Conservation (phyloP, 2,329 filamentous ascomycete genomes). For the Fusarium euwallaceae region DNA sequence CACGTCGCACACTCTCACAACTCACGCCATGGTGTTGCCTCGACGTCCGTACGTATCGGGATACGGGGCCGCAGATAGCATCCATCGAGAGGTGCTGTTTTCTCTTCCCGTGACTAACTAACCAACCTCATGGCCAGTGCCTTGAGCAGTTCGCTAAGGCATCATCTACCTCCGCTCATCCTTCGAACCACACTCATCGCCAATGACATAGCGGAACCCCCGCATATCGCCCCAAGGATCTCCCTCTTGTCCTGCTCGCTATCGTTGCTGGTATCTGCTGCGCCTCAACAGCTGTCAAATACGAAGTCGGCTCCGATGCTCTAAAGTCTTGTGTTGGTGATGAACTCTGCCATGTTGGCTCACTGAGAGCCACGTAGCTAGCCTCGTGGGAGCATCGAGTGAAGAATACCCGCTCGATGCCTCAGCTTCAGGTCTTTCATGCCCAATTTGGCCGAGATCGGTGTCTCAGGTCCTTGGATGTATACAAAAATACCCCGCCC, state of each 20-base stretch:
- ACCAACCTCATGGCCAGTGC: conserved; percentile 4
- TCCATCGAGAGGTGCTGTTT: conserved; percentile 5
- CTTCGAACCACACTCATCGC: neutral
- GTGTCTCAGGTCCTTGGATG: neutral
- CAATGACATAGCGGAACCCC: conserved; percentile 1
- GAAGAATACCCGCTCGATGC: neutral
- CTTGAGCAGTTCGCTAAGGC: conserved; percentile 2
- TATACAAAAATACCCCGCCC: neutral
- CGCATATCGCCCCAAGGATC: neutral
- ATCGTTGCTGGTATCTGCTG: neutral
- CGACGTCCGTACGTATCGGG: neutral
- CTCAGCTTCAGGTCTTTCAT: conserved; percentile 15
- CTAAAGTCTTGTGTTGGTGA: neutral
- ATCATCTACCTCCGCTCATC: neutral
- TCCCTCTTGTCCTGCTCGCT: conserved; percentile 1
- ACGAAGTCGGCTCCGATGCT: neutral
- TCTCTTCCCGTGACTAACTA: neutral
- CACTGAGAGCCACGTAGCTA: conserved; percentile 10
- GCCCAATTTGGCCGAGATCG: neutral
- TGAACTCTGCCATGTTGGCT: conserved; percentile 5
- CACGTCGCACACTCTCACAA: conserved; percentile 26
- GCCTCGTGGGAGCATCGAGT: neutral
- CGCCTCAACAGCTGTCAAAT: conserved; percentile 19
- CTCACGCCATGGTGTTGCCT: conserved; percentile 29
- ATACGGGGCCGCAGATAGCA: conserved; percentile 4